Evolutionary conservation across 805 yeast species (phyloP).

Genomic region (Candida manassasensis): DNA sequence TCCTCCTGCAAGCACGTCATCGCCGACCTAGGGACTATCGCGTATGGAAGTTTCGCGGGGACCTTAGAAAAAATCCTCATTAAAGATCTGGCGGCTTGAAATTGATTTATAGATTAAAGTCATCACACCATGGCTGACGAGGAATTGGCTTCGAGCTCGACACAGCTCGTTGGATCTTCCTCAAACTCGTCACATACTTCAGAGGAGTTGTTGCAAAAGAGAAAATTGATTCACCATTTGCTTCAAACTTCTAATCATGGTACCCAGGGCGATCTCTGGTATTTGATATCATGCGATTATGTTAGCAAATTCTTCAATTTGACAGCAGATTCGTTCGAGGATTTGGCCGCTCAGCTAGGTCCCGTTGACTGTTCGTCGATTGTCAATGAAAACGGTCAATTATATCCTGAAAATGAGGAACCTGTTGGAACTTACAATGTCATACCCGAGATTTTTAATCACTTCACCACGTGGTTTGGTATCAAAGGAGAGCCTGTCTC

Average conservation of each 20-base stretch:
- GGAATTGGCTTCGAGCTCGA: neutral
- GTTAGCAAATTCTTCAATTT: slow-evolving; percentile 34
- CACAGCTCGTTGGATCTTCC: neutral
- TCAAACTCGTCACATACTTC: neutral
- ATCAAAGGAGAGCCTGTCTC: slow-evolving; percentile 32
- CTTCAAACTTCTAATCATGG: slow-evolving; percentile 12
- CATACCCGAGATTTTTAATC: slow-evolving; percentile 40
- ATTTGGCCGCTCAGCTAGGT: slow-evolving; percentile 33
- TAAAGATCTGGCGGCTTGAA: too few species aligned
- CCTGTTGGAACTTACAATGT: slow-evolving; percentile 21
- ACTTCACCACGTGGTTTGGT: slow-evolving; percentile 53
- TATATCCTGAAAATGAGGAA: slow-evolving; percentile 23
- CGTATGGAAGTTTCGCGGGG: too few species aligned
- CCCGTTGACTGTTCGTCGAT: slow-evolving; percentile 44
- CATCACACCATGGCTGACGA: slow-evolving; percentile 4
- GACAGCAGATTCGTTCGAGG: slow-evolving; percentile 21
- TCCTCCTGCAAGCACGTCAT: too few species aligned
- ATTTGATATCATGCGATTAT: slow-evolving; percentile 46
- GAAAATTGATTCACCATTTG: slow-evolving; percentile 18
- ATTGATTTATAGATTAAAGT: too few species aligned
- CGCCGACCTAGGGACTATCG: too few species aligned
- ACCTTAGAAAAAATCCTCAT: too few species aligned
- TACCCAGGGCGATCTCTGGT: slow-evolving; percentile 47
- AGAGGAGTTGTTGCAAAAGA: slow-evolving; percentile 12
- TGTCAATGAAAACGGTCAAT: slow-evolving; percentile 41